Evolutionary conservation across 768 basidiomycete species (phyloP).

Genomic region (Podaxis sp.): DNA sequence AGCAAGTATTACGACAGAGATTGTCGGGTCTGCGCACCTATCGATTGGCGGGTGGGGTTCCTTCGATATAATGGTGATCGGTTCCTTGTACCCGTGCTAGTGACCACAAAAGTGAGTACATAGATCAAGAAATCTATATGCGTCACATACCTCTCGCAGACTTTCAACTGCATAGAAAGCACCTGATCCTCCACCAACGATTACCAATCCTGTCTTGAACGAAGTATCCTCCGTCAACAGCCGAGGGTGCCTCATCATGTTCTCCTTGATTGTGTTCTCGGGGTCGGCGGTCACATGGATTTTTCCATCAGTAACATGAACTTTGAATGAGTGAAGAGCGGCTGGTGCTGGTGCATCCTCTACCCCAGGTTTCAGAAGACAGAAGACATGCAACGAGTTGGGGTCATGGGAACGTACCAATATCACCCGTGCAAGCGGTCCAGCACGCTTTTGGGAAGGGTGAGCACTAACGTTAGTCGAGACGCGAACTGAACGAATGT

Average conservation of each 20-base stretch:
- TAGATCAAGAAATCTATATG: not conserved
- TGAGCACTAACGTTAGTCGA: not conserved
- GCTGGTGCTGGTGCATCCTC: slow-evolving; percentile 89
- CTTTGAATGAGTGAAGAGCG: slow-evolving; percentile 78
- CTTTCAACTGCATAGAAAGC: slow-evolving; percentile 78
- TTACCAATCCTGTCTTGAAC: slow-evolving; percentile 67
- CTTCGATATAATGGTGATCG: slow-evolving; percentile 77
- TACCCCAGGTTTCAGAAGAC: slow-evolving; percentile 27
- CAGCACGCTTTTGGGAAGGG: slow-evolving; percentile 65
- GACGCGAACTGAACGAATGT: slow-evolving; percentile 15
- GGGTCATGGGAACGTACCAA: slow-evolving; percentile 43
- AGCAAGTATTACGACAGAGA: not conserved
- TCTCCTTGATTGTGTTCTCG: slow-evolving; percentile 60
- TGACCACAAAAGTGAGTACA: not conserved
- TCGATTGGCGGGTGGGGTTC: slow-evolving; percentile 85
- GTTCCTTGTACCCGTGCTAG: slow-evolving; percentile 75
- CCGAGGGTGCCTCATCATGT: slow-evolving; percentile 62
- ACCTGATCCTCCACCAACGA: slow-evolving; percentile 85
- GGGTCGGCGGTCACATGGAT: slow-evolving; percentile 76
- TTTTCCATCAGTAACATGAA: slow-evolving; percentile 64
- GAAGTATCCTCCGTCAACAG: slow-evolving; percentile 47
- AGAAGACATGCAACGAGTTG: slow-evolving; percentile 10
- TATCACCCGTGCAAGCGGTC: slow-evolving; percentile 82
- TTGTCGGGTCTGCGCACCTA: slow-evolving; percentile 39
- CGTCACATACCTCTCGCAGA: slow-evolving; percentile 62